Evolutionary conservation across 2,329 filamentous ascomycete genomes (phyloP), one percentile per base, ranked within the genome.

Genomic region (Davidsoniella eucalypti): DNA sequence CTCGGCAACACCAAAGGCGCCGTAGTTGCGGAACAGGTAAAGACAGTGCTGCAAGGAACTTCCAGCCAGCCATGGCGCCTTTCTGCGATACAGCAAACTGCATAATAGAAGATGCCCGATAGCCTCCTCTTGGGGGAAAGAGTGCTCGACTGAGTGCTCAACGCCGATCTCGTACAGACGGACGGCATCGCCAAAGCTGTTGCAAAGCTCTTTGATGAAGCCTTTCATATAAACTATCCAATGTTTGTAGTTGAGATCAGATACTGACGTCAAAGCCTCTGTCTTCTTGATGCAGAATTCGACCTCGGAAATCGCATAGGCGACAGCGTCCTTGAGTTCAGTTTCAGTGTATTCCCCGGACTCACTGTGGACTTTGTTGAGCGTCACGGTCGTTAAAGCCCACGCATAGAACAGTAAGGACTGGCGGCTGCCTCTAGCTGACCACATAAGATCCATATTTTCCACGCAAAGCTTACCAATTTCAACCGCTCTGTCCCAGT

Each of bases 41-140:
- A 85, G 69, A 2, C 79, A 75, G 54, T 87, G 83, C 29, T 75
- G 71, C 14, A 88, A 65, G 0, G 81, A 73, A n/a, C 78, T 73
- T 49, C 80, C 73, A 23, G 84, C 84, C 36, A 82, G 80, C 54
- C 84, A 68, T 38, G 76, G 71, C 3, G 82, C 79, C 10, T 74
- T 73, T 54, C 73, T 70, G 12, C 83, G 70, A 49, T 84, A 68
- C 54, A 87, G 76, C 59, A 78, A 80, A 8, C 81, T 81, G 1
- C 78, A 82, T 66, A 87, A 82, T 26, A 87, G 67, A 59, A 85
- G 84, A 58, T 83, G 82, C 14, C 78, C 76, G 1, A 87, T 68
- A 0, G 80, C 84, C 61, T 87, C 82, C 54, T 88, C 84, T 46
- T 87, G 73, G 2, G 73, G 59, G 54, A 84, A 82, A 41, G 71